Base-by-base conservation (phyloP, 306 rosid species). In the Echinosophora koreensis region DNA sequence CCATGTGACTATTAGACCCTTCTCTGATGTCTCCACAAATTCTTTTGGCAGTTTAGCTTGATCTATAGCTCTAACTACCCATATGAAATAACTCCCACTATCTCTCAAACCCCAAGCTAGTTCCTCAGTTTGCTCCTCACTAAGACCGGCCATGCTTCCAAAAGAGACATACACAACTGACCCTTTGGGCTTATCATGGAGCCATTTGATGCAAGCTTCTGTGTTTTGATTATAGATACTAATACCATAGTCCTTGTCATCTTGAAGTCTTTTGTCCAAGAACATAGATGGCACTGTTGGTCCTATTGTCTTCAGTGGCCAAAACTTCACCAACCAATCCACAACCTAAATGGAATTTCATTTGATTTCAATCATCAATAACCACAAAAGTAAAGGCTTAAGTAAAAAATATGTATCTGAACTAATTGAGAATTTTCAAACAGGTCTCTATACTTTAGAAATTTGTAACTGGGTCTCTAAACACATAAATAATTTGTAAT, bases 131-230 rank as follows among this genome's bases (percentile, higher is more conserved):
- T 77, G 81, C 60, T 77, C 75, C 68, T 30, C 75, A 57, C 35
- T 77, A 4, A 46, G 68, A 5, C 16, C 50, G 44, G 61, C 81
- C 11, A 41, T 3, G 60, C 81, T 77, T 38, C 81, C 81, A 68
- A 77, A 77, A 30, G 81, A 67, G 59, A 66, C 76, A 67, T 77
- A 77, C 11, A 77, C 60, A 17, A 77, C 81, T 55, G 81, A 77
- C 3, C 32, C 18, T 39, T 76, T 76, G 4, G 80, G 80, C 35
- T 76, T 76, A 8, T 65, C 66, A 64, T 63, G 41, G 15, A 81
- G 83, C 88, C 88, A 81, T 15, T 68, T 41, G 28, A 77, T 59
- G 79, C 78, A 81, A 15, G 42, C 62, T 6, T 81, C 85, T 60
- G 5, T 67, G 73, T 76, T 65, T 15, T 50, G 65, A 14, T 77